Evolutionary conservation across 495 filamentous ascomycete genomes (phyloP).

Genomic region (Hypomontagnella monticulosa): DNA sequence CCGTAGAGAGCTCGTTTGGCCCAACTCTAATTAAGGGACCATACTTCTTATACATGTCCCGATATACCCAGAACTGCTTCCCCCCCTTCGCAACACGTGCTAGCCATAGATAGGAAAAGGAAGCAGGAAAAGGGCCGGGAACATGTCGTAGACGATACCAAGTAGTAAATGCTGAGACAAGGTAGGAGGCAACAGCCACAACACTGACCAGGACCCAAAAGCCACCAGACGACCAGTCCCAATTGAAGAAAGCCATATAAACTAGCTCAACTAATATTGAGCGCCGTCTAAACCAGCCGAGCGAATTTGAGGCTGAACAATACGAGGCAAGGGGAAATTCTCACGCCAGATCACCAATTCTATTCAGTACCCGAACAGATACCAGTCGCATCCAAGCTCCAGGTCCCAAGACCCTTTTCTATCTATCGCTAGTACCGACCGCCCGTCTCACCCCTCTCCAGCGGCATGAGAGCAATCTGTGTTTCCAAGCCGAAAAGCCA

Average conservation of each 20-base stretch:
- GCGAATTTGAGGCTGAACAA: too few species aligned
- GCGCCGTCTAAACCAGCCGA: background rate
- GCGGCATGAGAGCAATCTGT: background rate
- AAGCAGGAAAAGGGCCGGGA: constrained; percentile 44
- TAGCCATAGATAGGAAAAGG: constrained; percentile 43
- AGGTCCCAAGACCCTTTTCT: background rate
- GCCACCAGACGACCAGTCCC: constrained; percentile 11
- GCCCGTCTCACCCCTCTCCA: constrained; percentile 9
- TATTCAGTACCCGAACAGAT: background rate
- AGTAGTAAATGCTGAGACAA: constrained; percentile 13
- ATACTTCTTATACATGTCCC: constrained; percentile 30
- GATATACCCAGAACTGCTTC: constrained; percentile 30
- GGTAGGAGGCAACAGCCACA: constrained; percentile 6
- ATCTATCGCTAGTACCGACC: constrained; percentile 4
- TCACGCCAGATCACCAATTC: too few species aligned
- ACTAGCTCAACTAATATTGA: background rate
- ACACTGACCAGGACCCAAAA: constrained; percentile 1
- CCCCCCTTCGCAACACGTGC: constrained; percentile 30
- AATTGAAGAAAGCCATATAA: constrained; percentile 11
- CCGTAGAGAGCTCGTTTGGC: constrained; percentile 53
- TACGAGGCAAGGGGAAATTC: too few species aligned
- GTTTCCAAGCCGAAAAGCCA: constrained; percentile 1
- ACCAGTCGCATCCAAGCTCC: constrained; percentile 1
- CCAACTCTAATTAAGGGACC: constrained; percentile 56
- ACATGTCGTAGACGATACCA: constrained; percentile 43